Evolutionary conservation across 176 grass and related monocot genomes (phyloP).

Genomic region (Carex cristatella): DNA sequence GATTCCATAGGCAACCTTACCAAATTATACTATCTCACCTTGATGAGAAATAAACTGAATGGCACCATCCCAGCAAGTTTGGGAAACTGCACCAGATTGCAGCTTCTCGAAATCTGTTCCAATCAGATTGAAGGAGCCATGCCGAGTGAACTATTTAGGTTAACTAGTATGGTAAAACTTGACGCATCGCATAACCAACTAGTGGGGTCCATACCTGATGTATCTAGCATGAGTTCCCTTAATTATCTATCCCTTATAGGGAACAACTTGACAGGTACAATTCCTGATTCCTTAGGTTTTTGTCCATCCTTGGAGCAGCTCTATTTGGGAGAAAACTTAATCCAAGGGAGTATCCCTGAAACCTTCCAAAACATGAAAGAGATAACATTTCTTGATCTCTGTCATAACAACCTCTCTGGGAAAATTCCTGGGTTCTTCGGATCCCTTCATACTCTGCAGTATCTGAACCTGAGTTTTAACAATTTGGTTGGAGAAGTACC

Average conservation of each 20-base stretch:
- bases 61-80: slow-evolving; percentile 20
- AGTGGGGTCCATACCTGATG: neutral
- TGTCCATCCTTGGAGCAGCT: slow-evolving; percentile 27
- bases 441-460: neutral
- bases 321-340: slow-evolving; percentile 11
- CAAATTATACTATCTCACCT: slow-evolving; percentile 14
- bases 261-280: slow-evolving; percentile 24
- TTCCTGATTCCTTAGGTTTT: slow-evolving; percentile 19
- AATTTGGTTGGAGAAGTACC: slow-evolving; percentile 37
- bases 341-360: slow-evolving; percentile 29
- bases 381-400: slow-evolving; percentile 21
- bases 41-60: slow-evolving; percentile 16
- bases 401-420: slow-evolving; percentile 39
- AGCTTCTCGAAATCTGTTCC: neutral
- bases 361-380: slow-evolving; percentile 9
- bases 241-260: neutral
- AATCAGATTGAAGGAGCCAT: slow-evolving; percentile 30
- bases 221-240: neutral
- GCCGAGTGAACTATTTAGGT: slow-evolving; percentile 16
- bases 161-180: neutral
- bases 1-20: slow-evolving; percentile 29
- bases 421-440: slow-evolving; percentile 23
- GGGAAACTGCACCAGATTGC: slow-evolving; percentile 18
- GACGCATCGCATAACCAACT: neutral
- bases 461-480: slow-evolving; percentile 48